Base-by-base conservation (phyloP, 2,329 filamentous ascomycete species). In the Aspergillus tamarii region DNA sequence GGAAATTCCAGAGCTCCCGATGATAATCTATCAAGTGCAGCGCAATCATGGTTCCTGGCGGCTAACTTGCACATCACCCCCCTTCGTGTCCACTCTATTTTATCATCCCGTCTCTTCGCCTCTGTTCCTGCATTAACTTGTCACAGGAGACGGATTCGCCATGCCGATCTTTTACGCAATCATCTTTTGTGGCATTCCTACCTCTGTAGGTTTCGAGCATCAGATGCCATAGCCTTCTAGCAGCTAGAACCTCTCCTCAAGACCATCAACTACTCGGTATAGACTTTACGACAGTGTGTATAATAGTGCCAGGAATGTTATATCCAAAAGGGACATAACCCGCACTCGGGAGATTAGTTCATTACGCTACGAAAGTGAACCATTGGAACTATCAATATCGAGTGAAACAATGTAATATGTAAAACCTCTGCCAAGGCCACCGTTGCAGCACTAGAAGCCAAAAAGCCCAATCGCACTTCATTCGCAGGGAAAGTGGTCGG, bases 401-500 rank as follows among this genome's bases (percentile, higher is more conserved):
- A 39, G n/a, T 55, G 52, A 55, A 55, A 55, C 52, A 39, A 26
- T 12, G 5, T 34, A 55, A 55, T 55, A 23, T 55, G 21, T 6
- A 55, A 55, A 55, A 30, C 26, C 34, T 11, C n/a, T 39, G 52
- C 52, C 52, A 55, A 55, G 52, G 28, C 48, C 48, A 19, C 48
- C 48, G 48, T 21, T 55, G 52, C n/a, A 55, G 32, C 34, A 55
- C 52, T 39, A 39, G 11, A 36, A 39, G n/a, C 11, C 12, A 14
- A 19, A 19, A 32, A 10, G 12, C 16, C 9, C 28, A 52, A 21
- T 52, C 21, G 9, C 28, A 34, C 28, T 52, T 19, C 16, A 21
- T 34, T 34, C 5, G 16, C 28, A 11, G 46, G 16, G 11, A 34
- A 21, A 8, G 8, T 39, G 52, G 52, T 55, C 32, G 3, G 8